These are phyloP conservation scores for Saturnispora sanitii DNA, from an alignment of 805 yeast genomes.

Conservation along the genomic window DNA sequence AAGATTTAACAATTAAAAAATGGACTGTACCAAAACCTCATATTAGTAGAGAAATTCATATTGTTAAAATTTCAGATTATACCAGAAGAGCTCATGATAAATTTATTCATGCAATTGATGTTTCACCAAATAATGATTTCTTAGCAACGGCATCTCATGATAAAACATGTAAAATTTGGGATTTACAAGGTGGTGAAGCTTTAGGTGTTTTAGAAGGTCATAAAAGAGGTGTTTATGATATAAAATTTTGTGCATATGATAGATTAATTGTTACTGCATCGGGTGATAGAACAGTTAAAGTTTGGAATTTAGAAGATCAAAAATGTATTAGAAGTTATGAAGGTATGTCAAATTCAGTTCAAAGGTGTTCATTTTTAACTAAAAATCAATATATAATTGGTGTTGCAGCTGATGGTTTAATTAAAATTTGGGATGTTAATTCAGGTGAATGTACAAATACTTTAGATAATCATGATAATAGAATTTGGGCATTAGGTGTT, in stretches of 20 bases:
- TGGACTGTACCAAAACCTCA: constrained; percentile 61
- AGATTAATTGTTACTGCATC: constrained; percentile 72
- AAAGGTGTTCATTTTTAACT: constrained; percentile 64
- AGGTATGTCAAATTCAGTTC: constrained; percentile 90
- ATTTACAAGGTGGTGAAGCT: constrained; percentile 74
- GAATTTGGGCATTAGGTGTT: constrained; percentile 83
- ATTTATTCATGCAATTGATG: constrained; percentile 82
- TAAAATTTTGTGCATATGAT: constrained; percentile 71
- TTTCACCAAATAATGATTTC: constrained; percentile 81
- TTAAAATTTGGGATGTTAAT: constrained; percentile 79
- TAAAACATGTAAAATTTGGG: constrained; percentile 86
- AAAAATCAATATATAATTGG: constrained; percentile 58
- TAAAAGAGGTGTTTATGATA: constrained; percentile 91
- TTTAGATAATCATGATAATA: constrained; percentile 81
- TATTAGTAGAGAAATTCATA: constrained; percentile 9
- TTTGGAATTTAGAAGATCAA: constrained; percentile 80
- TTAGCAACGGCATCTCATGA: constrained; percentile 95
- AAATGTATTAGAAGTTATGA: constrained; percentile 76
- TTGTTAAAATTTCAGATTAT: constrained; percentile 59
- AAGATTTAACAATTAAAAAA: constrained; percentile 75
- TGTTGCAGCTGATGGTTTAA: constrained; percentile 90
- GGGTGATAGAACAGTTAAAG: constrained; percentile 77
- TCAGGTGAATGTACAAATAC: constrained; percentile 76
- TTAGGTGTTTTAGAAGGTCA: constrained; percentile 82
- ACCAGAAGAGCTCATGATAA: constrained; percentile 96